Base-by-base conservation (phyloP, 805 yeast species). In the Metschnikowia cubensis region DNA sequence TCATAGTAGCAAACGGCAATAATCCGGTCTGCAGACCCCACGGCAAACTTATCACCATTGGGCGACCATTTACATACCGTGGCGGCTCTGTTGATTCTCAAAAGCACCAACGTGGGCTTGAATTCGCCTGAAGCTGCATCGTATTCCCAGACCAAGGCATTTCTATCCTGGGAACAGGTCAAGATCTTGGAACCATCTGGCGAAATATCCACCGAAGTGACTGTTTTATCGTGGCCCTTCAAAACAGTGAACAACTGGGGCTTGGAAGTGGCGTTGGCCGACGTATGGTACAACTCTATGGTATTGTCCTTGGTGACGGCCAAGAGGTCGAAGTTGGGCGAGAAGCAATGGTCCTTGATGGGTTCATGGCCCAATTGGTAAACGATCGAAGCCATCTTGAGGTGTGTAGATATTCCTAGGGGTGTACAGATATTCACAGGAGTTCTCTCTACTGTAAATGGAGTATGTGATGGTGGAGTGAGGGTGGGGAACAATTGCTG, bases 81-180 rank as follows among this genome's bases (percentile, higher is more conserved):
- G 6, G 99, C 99, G 25, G 98, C 97, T 53, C 98, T 80, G 68
- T 86, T 89, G 71, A 94, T 89, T 66, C 99, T 82, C 65, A 95
- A 78, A 50, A 95, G 77, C 25, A 94, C 99, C 62, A 94, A 76
- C 4, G 97, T 90, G 46, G 96, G 96, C 73, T 86, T 89, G 62
- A 75, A 81, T 42, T 70, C 70, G 25, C 81, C 80, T 62, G 81
- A 82, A 33, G 80, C 68, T 53, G 76, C 71, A 34, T 87, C 87
- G 47, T 55, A 61, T 56, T 88, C 91, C 97, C 98, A 94, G 15
- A 94, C 99, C 58, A 91, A 80, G 13, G 98, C 98, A 61, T 94
- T 94, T 69, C 99, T 81, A 69, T 94, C 99, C 71, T 94, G 98
- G 8, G 98, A 90, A 66, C 97, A 90, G 32, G 98, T 94, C 62